These are phyloP conservation scores for Phalaenopsis equestris DNA, from an alignment of 106 monocot species.

Conservation along the genomic window DNA sequence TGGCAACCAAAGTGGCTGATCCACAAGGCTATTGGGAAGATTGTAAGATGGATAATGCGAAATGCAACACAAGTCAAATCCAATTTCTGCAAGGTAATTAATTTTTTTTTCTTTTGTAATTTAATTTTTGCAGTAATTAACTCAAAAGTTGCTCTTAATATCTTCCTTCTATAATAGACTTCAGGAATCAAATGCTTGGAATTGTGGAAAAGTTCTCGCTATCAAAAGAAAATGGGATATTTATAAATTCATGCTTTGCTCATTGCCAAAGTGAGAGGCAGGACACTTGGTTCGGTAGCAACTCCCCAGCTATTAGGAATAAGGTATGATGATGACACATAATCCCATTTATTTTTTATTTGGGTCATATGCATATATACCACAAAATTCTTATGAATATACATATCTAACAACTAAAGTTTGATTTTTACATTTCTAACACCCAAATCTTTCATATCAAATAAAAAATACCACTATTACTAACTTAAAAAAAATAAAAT, in stretches of 20 bases:
- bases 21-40: constrained; percentile 45
- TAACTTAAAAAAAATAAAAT: too few species aligned
- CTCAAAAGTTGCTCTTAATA: neutral
- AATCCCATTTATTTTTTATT: neutral
- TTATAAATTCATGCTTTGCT: constrained; percentile 68
- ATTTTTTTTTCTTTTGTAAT: neutral
- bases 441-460: too few species aligned
- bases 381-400: too few species aligned
- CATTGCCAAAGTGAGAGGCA: constrained; percentile 60
- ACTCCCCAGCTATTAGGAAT: constrained; percentile 36
- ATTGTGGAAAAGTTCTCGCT: constrained; percentile 21
- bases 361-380: too few species aligned
- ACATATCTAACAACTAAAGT: too few species aligned
- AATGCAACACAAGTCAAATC: constrained; percentile 44
- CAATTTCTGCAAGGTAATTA: constrained; percentile 54
- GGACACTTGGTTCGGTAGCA: constrained; percentile 45
- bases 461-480: too few species aligned
- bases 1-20: constrained; percentile 50
- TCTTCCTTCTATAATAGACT: constrained; percentile 20
- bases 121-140: neutral
- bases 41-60: constrained; percentile 39
- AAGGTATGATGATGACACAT: constrained; percentile 29
- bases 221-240: constrained; percentile 42
- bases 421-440: too few species aligned
- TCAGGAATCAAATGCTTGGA: constrained; percentile 50